Evolutionary conservation across 768 basidiomycete species (phyloP), one percentile per base, ranked within the genome.

Genomic region (Cubamyces sp.): DNA sequence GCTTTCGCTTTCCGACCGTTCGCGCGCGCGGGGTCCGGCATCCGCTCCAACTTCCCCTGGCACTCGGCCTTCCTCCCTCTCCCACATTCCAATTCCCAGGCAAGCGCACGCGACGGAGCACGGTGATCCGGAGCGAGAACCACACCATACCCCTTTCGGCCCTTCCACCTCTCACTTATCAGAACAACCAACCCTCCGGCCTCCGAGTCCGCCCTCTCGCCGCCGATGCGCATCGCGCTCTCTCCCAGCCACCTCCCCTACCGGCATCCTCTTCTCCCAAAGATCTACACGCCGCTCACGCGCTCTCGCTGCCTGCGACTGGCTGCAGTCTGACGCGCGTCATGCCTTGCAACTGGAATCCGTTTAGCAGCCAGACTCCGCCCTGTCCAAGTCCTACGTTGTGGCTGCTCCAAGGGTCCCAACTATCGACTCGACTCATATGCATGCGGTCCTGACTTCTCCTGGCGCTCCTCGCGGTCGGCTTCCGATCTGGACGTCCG

Each of bases 401-500:
- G 48, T 28, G 19, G 48, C 48, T 49, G 48, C 48, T 49, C 25
- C 28, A 26, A 23, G 48, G 26, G 28, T 47, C 23, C 46, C 46
- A 47, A 47, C n/a, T 47, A 47, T 49, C 48, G 23, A 16, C 9
- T 49, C n/a, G 34, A 34, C 34, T 30, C 28, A 8, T 30, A 3
- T 8, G 28, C n/a, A 23, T 16, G 43, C n/a, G n/a, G 9, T 5
- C 21, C 19, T 45, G n/a, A 18, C 43, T 45, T 21, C n/a, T 18
- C 23, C 19, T n/a, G 30, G 21, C 30, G n/a, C 12, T 48, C 45
- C n/a, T 21, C 19, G 30, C 3, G n/a, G 8, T 37, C 15, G 46
- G 19, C 56, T 39, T 48, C 56, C 46, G 55, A 47, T 58, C 48
- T 43, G 57, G 40, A 50, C 40, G 49, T 34, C 34, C 34, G 34